Evolutionary conservation across 208 protist genomes (phyloP).

Genomic region (Wallacemonas sp.): DNA sequence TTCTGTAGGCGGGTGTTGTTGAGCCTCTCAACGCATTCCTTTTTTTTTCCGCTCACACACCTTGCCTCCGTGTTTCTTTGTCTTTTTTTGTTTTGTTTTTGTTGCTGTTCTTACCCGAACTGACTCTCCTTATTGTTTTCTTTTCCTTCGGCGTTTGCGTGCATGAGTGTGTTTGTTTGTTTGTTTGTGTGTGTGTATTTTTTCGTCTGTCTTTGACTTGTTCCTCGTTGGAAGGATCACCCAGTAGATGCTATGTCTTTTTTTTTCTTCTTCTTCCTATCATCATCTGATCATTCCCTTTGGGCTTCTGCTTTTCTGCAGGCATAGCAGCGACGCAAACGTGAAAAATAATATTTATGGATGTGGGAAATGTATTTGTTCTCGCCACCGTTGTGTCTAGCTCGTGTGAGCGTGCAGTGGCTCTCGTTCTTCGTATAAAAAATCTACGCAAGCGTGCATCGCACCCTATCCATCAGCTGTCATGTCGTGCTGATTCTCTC

Average conservation of each 20-base stretch:
- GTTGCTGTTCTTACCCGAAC: slow-evolving; percentile 3
- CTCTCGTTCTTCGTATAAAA: no score
- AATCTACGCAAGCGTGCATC: no score
- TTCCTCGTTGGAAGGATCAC: no score
- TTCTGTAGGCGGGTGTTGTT: background rate
- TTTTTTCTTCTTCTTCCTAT: no score
- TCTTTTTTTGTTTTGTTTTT: background rate
- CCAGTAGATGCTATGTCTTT: no score
- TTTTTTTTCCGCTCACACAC: background rate
- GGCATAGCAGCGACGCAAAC: no score
- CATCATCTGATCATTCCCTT: no score
- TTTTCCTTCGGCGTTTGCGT: background rate
- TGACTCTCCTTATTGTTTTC: slow-evolving; percentile 2
- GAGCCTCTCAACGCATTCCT: background rate
- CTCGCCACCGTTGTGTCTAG: background rate
- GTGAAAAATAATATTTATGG: no score
- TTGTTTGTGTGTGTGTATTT: background rate
- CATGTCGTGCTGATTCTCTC: no score
- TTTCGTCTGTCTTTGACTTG: background rate
- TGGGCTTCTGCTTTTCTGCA: no score
- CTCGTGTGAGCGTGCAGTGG: no score
- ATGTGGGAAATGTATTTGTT: background rate
- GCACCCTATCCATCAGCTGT: no score
- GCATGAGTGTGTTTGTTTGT: background rate
- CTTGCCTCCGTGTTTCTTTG: background rate